Conservation (phyloP, 495 filamentous ascomycete genomes). For the Xeromyces bisporus region DNA sequence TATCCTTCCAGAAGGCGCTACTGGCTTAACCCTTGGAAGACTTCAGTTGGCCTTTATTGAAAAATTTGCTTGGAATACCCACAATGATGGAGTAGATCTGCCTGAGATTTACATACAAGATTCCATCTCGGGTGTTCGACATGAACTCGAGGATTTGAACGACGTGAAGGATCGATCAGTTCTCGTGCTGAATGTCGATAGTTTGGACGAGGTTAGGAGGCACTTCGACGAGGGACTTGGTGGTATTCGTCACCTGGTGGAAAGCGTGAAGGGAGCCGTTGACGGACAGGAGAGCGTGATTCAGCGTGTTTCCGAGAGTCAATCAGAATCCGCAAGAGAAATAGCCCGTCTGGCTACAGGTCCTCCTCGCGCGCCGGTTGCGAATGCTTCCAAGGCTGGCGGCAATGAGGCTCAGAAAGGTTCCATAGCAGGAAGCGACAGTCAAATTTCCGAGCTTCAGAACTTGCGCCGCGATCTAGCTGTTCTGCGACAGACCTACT, state of each 20-base stretch:
- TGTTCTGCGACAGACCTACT: conserved; percentile 83
- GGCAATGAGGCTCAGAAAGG: conserved; percentile 6
- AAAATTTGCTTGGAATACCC: conserved; percentile 96
- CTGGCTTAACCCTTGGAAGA: conserved; percentile 67
- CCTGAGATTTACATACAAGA: conserved; percentile 98
- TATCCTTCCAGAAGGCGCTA: conserved; percentile 65
- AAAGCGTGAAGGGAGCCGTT: conserved; percentile 61
- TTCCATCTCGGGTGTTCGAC: conserved; percentile 78
- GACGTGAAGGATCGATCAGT: conserved; percentile 94
- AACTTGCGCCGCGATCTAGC: conserved; percentile 79
- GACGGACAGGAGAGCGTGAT: conserved; percentile 64
- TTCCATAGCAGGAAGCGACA: conserved; percentile 19
- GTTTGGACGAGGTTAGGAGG: conserved; percentile 89
- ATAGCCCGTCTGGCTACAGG: conserved; percentile 64
- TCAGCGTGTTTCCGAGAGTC: conserved; percentile 77
- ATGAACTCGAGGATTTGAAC: conserved; percentile 86
- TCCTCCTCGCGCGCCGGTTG: conserved; percentile 35
- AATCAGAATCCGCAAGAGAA: conserved; percentile 82
- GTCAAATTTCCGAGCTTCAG: conserved; percentile 59
- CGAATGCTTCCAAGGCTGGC: conserved; percentile 9
- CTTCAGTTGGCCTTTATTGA: conserved; percentile 97
- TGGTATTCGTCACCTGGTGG: conserved; percentile 60
- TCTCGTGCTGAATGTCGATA: conserved; percentile 81
- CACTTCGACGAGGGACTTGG: conserved; percentile 88
- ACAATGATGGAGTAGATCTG: conserved; percentile 79